Conservation (phyloP, 805 yeast species). For the Candida manassasensis region DNA sequence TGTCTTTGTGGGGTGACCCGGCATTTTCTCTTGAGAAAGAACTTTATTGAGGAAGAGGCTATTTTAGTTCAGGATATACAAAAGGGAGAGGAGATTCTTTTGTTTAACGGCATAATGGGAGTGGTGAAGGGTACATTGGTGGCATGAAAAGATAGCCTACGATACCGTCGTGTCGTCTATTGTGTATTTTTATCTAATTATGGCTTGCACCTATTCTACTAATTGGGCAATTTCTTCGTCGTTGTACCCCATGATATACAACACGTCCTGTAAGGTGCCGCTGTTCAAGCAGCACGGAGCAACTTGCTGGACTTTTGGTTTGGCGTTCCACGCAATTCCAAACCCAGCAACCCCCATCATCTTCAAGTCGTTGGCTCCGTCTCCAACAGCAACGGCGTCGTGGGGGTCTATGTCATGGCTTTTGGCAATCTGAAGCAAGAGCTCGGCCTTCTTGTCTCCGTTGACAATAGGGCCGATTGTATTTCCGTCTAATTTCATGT, state of each 20-base stretch:
- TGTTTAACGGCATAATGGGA: constrained; percentile 84
- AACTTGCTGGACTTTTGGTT: constrained; percentile 77
- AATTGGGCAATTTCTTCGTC: constrained; percentile 46
- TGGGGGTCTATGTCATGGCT: constrained; percentile 48
- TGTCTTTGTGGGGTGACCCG: constrained; percentile 84
- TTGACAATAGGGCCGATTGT: constrained; percentile 82
- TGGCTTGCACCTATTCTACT: background rate
- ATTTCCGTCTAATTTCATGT: constrained; percentile 64
- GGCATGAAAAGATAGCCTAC: constrained; percentile 8
- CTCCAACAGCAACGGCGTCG: constrained; percentile 81
- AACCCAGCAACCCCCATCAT: constrained; percentile 93
- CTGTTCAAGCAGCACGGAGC: constrained; percentile 85
- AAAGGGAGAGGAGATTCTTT: constrained; percentile 63
- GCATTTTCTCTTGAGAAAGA: constrained; percentile 53
- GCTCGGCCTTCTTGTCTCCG: constrained; percentile 74
- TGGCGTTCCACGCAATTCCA: constrained; percentile 97
- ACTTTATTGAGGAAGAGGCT: constrained; percentile 49
- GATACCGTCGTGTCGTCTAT: no score
- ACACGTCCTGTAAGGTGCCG: constrained; percentile 63
- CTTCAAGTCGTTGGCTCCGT: constrained; percentile 91
- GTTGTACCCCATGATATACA: constrained; percentile 74
- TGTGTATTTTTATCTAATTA: no score
- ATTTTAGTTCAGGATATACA: constrained; percentile 43
- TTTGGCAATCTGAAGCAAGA: constrained; percentile 57
- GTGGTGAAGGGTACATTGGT: constrained; percentile 55